These are phyloP conservation scores for Zygosaccharomyces sapae DNA, from an alignment of 1,139 yeast genomes.

Conservation along the genomic window DNA sequence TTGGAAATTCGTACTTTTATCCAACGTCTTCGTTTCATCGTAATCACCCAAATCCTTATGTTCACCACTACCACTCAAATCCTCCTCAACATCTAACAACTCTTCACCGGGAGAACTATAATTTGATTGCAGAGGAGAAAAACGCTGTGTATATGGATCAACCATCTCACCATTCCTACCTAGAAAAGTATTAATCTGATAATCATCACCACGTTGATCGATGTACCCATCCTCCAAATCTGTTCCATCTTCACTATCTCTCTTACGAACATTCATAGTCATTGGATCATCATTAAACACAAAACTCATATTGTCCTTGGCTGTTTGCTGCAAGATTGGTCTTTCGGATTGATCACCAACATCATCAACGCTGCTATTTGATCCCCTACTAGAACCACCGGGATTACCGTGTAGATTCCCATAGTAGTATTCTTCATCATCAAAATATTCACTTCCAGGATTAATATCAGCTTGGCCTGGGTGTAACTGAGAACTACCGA, in stretches of 20 bases:
- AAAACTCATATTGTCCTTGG: constrained; percentile 3
- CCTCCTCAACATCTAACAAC: constrained; percentile 16
- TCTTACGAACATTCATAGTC: constrained; percentile 13
- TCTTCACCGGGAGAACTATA: constrained; percentile 11
- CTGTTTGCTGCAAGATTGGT: constrained; percentile 19
- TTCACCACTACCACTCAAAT: constrained; percentile 15
- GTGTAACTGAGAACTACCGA: constrained; percentile 11
- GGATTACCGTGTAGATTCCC: constrained; percentile 6
- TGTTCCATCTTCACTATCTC: constrained; percentile 15
- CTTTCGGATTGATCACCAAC: constrained; percentile 19
- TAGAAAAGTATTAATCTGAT: constrained; percentile 35
- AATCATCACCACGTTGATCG: constrained; percentile 37
- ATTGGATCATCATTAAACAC: constrained; percentile 11
- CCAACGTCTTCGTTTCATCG: constrained; percentile 27
- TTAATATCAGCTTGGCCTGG: background rate
- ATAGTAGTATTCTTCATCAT: constrained; percentile 17
- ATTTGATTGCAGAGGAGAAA: constrained; percentile 1
- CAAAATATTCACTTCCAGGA: constrained; percentile 10
- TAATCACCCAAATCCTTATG: constrained; percentile 33
- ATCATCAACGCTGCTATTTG: constrained; percentile 15
- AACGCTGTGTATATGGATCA: constrained; percentile 29
- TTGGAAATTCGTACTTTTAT: constrained; percentile 18
- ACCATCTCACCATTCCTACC: constrained; percentile 36
- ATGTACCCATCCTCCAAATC: constrained; percentile 29
- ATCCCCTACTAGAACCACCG: constrained; percentile 14